Evolutionary conservation across 345 rosid species (phyloP), one percentile per base, ranked within the genome.

Genomic region (Aegle marmelos): DNA sequence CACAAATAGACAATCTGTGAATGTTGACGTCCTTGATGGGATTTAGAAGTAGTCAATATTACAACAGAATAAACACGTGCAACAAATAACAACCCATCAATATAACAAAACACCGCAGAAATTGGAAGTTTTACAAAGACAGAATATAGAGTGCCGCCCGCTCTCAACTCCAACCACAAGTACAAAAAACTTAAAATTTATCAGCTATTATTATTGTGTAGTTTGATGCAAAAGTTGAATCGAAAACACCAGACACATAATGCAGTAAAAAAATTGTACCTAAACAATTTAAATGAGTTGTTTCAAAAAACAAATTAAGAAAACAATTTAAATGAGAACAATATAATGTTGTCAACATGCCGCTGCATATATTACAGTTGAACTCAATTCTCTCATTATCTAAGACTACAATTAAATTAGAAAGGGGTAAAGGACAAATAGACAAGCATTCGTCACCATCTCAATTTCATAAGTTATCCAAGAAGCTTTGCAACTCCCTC

Each of bases 401-500:
- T 83, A 79, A 57, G 64, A 80, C 82, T 75, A 79, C 62, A 80
- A 16, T 58, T 71, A 66, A 58, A 77, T 71, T 72, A 72, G 78
- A 57, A 54, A 7, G 33, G 50, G 1, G 17, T 13, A 11, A 45
- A 45, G 50, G 17, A 14, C 11, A 28, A 68, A n/a, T 13, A 54
- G 36, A 62, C n/a, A 62, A 68, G 56, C 33, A 53, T 68, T 80
- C 24, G 36, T 68, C 76, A 60, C 56, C 63, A 79, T 77, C 79
- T 89, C 80, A 86, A 61, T 70, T 78, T 17, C 79, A 90, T 76
- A 86, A 85, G 79, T 79, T 82, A 85, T 94, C 85, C 89, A 94
- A 83, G 84, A 72, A 81, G 84, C 93, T 88, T 78, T 94, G 97
- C 82, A 94, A 14, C 83, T 82, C 93, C 81, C 88, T 89, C 83